phyloP scores from a whole-genome alignment of 148 eudicot genomes.

The Pharnaceum exiguum region DNA sequence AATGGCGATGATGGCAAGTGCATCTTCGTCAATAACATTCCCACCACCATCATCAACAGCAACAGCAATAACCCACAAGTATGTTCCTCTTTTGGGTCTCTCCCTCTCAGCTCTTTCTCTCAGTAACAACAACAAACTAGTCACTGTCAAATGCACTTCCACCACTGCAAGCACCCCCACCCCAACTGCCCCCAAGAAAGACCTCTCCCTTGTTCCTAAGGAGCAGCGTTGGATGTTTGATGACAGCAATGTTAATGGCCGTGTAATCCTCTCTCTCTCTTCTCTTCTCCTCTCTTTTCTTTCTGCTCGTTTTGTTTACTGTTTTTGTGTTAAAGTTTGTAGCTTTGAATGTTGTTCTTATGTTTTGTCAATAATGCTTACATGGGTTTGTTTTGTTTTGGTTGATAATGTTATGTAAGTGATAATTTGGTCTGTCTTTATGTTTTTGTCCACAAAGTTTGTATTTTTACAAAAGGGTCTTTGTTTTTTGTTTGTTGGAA shows the following conservation, averaged over 20 bases:
- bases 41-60: conserved; percentile 27
- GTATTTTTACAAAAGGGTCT: not conserved
- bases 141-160: conserved; percentile 34
- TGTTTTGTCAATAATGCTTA: no score
- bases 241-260: conserved; percentile 46
- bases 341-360: no score
- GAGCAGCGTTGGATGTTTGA: conserved; percentile 92
- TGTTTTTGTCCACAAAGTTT: no score
- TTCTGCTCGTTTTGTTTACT: not conserved
- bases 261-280: conserved; percentile 33
- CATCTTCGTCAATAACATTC: conserved; percentile 34
- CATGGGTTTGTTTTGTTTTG: no score
- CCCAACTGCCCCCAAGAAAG: conserved; percentile 29
- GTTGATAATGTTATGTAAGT: no score
- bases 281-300: not conserved
- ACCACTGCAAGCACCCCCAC: no score
- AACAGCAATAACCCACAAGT: conserved; percentile 36
- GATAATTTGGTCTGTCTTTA: no score
- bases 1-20: conserved; percentile 52
- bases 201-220: conserved; percentile 40
- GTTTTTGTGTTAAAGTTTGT: not conserved
- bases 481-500: not conserved
- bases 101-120: conserved; percentile 30
- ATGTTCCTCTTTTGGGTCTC: conserved; percentile 38
- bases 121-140: not conserved